phyloP scores from a whole-genome alignment of 208 protist species.

The Leishmania major region DNA sequence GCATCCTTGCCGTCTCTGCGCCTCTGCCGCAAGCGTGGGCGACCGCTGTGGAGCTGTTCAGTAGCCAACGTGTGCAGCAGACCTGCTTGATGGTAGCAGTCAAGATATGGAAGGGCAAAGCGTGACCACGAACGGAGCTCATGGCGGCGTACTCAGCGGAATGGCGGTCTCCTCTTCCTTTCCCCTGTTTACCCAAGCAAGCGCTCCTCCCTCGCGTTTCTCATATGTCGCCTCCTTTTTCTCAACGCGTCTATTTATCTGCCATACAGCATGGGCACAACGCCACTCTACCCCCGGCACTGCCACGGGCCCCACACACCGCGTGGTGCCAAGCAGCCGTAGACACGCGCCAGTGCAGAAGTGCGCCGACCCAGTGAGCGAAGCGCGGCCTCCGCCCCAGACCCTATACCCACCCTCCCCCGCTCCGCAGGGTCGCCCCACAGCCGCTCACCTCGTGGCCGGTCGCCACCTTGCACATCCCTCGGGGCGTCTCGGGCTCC shows the following conservation, averaged over 20 bases:
- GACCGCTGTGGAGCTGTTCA: neutral
- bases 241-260: neutral
- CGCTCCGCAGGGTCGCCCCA: too few species aligned
- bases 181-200: neutral
- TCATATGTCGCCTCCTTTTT: neutral
- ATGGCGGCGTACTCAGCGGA: neutral
- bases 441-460: neutral
- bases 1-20: neutral
- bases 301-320: neutral
- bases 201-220: neutral
- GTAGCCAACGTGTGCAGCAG: neutral
- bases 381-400: neutral
- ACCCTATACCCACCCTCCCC: neutral
- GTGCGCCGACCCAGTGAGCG: too few species aligned
- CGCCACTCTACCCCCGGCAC: neutral
- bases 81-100: neutral
- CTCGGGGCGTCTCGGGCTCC: too few species aligned
- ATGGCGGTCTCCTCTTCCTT: neutral
- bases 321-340: neutral
- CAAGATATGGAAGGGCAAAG: neutral
- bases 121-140: neutral
- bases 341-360: neutral
- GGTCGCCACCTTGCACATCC: neutral
- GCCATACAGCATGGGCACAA: neutral
- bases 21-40: neutral